A percentile compares a stretch with the other conserved stretches of the same genome.
Conservation (phyloP, 2,329 filamentous ascomycete species). For the Pleochaeta shiraiana region DNA sequence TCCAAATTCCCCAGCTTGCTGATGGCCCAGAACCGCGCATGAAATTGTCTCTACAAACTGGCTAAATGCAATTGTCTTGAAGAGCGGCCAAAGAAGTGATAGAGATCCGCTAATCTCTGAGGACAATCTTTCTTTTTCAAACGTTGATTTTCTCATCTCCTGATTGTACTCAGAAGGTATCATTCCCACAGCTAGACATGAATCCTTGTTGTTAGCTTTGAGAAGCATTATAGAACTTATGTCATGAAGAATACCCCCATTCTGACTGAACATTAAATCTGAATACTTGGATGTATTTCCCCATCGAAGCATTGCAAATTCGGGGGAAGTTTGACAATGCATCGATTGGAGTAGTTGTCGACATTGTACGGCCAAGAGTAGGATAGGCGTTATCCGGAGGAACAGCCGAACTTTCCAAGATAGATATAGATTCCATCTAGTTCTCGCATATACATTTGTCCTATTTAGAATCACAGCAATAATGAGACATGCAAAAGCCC, state of each 20-base stretch:
- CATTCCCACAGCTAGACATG: constrained; percentile 60
- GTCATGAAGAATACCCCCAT: constrained; percentile 47
- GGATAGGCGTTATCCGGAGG: constrained; percentile 48
- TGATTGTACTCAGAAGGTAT: constrained; percentile 28
- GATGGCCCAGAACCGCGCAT: constrained; percentile 68
- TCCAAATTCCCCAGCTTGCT: constrained; percentile 64
- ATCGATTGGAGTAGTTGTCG: constrained; percentile 58
- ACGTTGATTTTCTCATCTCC: constrained; percentile 11
- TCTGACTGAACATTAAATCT: constrained; percentile 45
- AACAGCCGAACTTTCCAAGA: constrained; percentile 49
- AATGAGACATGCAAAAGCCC: constrained; percentile 72
- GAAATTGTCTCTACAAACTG: constrained; percentile 79
- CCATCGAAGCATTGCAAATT: constrained; percentile 49
- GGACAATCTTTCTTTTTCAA: constrained; percentile 4
- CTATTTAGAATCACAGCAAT: constrained; percentile 78
- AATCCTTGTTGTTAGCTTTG: constrained; percentile 49
- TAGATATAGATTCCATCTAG: constrained; percentile 55
- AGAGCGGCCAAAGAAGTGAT: constrained; percentile 52
- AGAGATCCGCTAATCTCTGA: constrained; percentile 40
- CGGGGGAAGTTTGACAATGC: constrained; percentile 69
- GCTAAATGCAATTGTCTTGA: constrained; percentile 45
- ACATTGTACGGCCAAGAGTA: constrained; percentile 47
- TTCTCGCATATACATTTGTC: constrained; percentile 83
- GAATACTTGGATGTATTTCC: constrained; percentile 41
- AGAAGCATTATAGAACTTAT: constrained; percentile 51